Evolutionary conservation across 495 filamentous ascomycete genomes (phyloP), one percentile per base, ranked within the genome.

Genomic region (Penicillium longicatenatum): DNA sequence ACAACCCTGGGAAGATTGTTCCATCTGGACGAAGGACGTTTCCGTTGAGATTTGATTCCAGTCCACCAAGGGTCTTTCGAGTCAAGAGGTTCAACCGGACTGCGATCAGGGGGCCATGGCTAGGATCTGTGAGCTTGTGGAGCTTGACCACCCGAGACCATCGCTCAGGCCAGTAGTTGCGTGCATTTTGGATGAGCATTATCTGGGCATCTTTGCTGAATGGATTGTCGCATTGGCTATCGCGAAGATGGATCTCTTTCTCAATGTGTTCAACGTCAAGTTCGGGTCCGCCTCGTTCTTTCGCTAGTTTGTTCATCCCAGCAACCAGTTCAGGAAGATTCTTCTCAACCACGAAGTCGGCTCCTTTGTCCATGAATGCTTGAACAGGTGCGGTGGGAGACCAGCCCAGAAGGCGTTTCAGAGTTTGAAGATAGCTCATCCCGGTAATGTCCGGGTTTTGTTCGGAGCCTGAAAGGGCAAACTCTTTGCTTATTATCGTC

Each of bases 121-220:
- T 24, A 19, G 35, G 35, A 11, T 52, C 50, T 4, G 35, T 26
- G 17, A 52, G 20, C 21, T 52, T 52, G 35, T 52, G 50, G 14
- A 52, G 50, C 37, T 52, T 52, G 7, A 41, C 50, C 12, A 52
- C 50, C 26, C 50, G 33, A 14, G 21, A 41, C 50, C 30, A 42
- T 41, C 35, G 33, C 11, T 52, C 50, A n/a, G 50, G 50, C 50
- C 50, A 52, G 20, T 52, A 52, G 21, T 26, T 43, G 17, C 33
- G 14, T 16, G 50, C 50, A 26, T 52, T 52, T 16, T 22, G 31
- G 14, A 52, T 52, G 4, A 52, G 50, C 50, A 52, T 52, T 7
- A 52, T 52, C 26, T 52, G 50, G 3, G 50, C 50, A 52, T 52
- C 50, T n/a, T 52, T 52, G 50, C 19, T 52, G 21, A 22, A 52